Conservation (phyloP, 2,329 filamentous ascomycete genomes). For the Arthrobotrys sphaeroides region DNA sequence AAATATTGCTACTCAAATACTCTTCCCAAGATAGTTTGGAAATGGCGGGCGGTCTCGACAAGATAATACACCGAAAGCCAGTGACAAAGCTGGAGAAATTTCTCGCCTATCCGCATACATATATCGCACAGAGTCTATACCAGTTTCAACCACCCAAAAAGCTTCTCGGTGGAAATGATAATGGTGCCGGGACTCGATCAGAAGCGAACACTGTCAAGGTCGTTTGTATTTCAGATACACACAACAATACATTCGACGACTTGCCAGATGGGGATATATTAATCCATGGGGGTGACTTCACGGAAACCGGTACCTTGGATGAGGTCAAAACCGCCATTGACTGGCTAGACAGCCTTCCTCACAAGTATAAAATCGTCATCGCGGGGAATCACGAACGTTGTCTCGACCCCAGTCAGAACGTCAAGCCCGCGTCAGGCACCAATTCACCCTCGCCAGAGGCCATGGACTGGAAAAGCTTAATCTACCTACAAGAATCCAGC, state of each 20-base stretch:
- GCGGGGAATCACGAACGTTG: conserved; percentile 90
- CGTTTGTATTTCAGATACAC: conserved; percentile 91
- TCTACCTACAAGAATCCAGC: conserved; percentile 78
- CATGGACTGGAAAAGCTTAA: conserved; percentile 73
- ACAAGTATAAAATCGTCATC: conserved; percentile 81
- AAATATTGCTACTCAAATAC: background rate
- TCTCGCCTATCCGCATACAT: conserved; percentile 1
- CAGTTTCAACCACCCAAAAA: background rate
- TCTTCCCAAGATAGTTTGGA: background rate
- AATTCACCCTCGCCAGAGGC: conserved; percentile 65
- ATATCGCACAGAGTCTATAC: conserved; percentile 23
- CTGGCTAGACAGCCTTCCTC: conserved; percentile 79
- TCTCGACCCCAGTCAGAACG: conserved; percentile 74
- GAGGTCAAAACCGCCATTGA: conserved; percentile 85
- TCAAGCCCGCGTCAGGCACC: conserved; percentile 62
- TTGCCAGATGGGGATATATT: conserved; percentile 83
- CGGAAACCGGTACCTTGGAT: conserved; percentile 73
- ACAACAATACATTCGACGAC: conserved; percentile 69
- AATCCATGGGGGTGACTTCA: conserved; percentile 88
- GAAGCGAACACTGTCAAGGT: conserved; percentile 70
- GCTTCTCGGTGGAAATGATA: background rate
- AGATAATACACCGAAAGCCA: conserved; percentile 21
- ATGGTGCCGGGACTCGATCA: background rate
- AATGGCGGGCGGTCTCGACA: conserved; percentile 33
- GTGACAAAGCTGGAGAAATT: conserved; percentile 18